Base-by-base conservation (phyloP, 495 filamentous ascomycete species). In the Pyrenula aspistea region DNA sequence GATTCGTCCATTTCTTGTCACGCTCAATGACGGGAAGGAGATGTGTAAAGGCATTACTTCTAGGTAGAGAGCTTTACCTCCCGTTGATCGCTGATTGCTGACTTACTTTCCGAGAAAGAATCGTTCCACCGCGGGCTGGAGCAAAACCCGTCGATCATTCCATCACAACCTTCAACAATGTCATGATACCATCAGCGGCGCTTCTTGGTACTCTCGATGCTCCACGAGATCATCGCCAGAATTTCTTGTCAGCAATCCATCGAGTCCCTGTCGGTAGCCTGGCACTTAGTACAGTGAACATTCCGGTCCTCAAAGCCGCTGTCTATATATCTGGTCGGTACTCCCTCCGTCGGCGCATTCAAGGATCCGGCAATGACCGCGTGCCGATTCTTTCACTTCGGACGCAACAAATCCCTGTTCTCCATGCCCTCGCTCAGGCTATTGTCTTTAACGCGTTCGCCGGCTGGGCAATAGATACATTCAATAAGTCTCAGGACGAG, bases 101-200 rank as follows among this genome's bases (percentile, higher is more conserved):
- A 22, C 8, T 22, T 10, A 25, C 19, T 19, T 54, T 2, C 11
- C 53, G 19, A 54, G 25, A 2, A 54, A 25, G 22, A 11, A 24
- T 54, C 11, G 54, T 71, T 1, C 69, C 68, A 20, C 54, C 52
- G 19, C 56, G 64, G 22, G 57, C 62, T 20, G 68, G 69, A 2
- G 60, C 62, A 0, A 64, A 67, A 19, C 58, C 62, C 2, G 31
- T 73, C 19, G 69, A 73, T 47, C 71, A 73, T 47, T 56, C 71
- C 15, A 52, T 73, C 25, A 73, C 71, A 1, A 61, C 57, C 2
- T 72, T 73, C 56, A 55, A 62, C 36, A 62, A 65, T n/a, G 69
- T 73, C 2, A 61, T 50, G 10, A 63, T 73, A 2, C 60, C 62
- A 3, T 15, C 25, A 1, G 63, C 60, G 0, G 65, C 69, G 0